Base-by-base conservation (phyloP, 441 rosid species). In the Iberis amara region DNA sequence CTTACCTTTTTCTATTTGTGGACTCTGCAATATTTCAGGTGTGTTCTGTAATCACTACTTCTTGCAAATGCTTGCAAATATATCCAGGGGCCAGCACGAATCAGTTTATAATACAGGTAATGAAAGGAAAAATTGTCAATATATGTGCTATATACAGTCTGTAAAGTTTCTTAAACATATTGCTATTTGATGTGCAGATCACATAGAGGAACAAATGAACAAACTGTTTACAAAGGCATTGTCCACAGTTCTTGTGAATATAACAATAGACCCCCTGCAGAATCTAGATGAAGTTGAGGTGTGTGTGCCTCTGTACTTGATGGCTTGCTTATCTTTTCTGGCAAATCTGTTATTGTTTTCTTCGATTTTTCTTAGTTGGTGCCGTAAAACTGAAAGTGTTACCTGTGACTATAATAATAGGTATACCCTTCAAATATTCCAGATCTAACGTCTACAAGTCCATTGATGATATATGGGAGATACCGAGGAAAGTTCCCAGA, bases 11-110 rank as follows among this genome's bases (percentile, higher is more conserved):
- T 30, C 30, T 33, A 37, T 9, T 6, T 28, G 7, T 57, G 42
- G 33, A 47, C 48, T 11, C 48, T 36, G 11, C 39, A 49, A 56
- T 39, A 23, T 66, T 64, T 36, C 86, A 91, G 98, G 98, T 71
- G 47, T 81, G 49, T 89, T 72, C 72, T 89, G 99, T 68, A 94
- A 94, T 75, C 97, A 94, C 61, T 66, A 89, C 77, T 94, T 94
- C 80, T 74, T 94, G 41, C 79, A 62, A 61, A 81, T 70, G 85
- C 94, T 89, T 71, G 80, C 97, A 11, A 74, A 53, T 47, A 55
- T 83, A 44, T 72, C 94, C 66, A 73, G 79, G 55, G 99, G 99
- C 18, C 75, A 81, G 18, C 73, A 77, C 52, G 89, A 76, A 66
- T 82, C 86, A 46, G 94, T 91, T 28, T 70, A 55, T 59, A 82